Percentiles rank a stretch among this genome's conserved stretches.
phyloP scores from a whole-genome alignment of 768 basidiomycete genomes.

The Saitozyma sp. region DNA sequence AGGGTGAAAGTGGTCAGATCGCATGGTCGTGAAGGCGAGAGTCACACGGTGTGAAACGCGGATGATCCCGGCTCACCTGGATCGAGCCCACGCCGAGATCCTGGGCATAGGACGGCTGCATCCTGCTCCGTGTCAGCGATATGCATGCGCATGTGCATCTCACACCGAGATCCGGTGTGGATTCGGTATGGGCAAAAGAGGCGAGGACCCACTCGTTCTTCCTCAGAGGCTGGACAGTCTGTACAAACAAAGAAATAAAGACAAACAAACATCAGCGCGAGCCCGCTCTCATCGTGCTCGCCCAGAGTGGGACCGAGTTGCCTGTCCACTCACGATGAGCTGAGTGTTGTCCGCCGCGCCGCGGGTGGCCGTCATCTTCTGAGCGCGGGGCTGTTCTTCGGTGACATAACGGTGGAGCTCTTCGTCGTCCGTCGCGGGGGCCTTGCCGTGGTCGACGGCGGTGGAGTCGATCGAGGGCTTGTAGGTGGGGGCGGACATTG shows the following conservation, averaged over 20 bases:
- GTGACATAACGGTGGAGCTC: conserved; percentile 47
- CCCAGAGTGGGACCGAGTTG: too few species aligned
- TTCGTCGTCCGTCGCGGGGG: conserved; percentile 19
- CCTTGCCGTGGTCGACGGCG: conserved; percentile 27
- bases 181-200: not conserved
- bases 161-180: too few species aligned
- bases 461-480: conserved; percentile 33
- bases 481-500: conserved; percentile 39
- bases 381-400: conserved; percentile 33
- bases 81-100: conserved; percentile 73
- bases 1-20: too few species aligned
- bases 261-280: not conserved
- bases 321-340: conserved; percentile 16
- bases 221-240: conserved; percentile 43
- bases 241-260: not conserved
- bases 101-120: conserved; percentile 86
- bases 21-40: too few species aligned
- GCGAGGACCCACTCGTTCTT: conserved; percentile 39
- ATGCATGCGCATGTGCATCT: not conserved
- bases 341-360: not conserved
- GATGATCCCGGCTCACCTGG: conserved; percentile 39
- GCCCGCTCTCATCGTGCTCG: too few species aligned
- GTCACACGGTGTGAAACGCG: too few species aligned
- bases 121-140: conserved; percentile 20
- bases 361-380: conserved; percentile 21